Evolutionary conservation across 352 stramenopile species (phyloP).

Genomic region (Pythium grandisporangium): DNA sequence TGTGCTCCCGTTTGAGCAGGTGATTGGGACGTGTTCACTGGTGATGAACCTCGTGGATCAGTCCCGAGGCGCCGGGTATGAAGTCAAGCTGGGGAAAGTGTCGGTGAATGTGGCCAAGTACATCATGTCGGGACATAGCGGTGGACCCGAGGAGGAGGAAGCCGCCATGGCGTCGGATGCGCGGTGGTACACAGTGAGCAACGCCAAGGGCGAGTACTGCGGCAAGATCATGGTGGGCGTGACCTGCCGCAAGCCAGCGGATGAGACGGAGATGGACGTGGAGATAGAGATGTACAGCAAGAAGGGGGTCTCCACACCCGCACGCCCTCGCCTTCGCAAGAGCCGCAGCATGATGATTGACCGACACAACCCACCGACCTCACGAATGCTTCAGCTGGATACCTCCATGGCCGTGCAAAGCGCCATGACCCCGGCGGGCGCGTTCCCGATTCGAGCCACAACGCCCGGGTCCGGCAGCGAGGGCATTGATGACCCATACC

Average conservation of each 20-base stretch:
- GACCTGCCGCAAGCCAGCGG: conserved; percentile 32
- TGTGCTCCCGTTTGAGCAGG: conserved; percentile 57
- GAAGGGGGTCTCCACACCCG: too few relatives aligned
- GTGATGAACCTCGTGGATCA: conserved; percentile 69
- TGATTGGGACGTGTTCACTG: conserved; percentile 72
- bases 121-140: conserved; percentile 46
- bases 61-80: conserved; percentile 17
- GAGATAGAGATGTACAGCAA: too few relatives aligned
- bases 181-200: conserved; percentile 83
- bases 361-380: conserved; percentile 51
- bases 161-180: conserved; percentile 56
- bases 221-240: conserved; percentile 78
- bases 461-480: background rate
- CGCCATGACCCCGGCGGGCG: conserved; percentile 12
- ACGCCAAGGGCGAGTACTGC: conserved; percentile 79
- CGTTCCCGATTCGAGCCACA: conserved; percentile 1
- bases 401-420: conserved; percentile 6
- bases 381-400: conserved; percentile 73
- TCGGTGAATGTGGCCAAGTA: conserved; percentile 79
- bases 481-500: conserved; percentile 5
- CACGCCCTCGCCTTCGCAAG: conserved; percentile 62
- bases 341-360: conserved; percentile 73
- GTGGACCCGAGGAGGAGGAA: conserved; percentile 46
- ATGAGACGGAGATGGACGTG: conserved; percentile 9
- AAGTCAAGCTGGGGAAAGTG: conserved; percentile 48